Evolutionary conservation across 164 flowering plant species (phyloP).

Genomic region (Nymphaea thermarum): DNA sequence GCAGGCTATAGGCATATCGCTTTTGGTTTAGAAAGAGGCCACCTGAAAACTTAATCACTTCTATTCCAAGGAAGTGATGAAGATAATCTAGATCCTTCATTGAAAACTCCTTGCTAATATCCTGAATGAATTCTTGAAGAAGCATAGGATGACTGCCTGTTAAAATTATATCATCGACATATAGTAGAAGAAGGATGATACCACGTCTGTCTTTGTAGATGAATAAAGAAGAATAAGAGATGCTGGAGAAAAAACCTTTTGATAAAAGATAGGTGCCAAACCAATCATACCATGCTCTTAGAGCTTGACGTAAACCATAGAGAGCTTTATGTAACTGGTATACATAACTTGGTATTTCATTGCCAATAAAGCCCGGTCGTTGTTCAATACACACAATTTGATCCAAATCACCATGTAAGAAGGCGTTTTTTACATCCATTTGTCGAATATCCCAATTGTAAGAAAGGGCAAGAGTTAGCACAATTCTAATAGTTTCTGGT

Average conservation of each 20-base stretch:
- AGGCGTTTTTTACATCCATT: background rate
- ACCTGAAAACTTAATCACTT: background rate
- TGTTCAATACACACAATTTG: slow-evolving; percentile 1
- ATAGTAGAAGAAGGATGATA: background rate
- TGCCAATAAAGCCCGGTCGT: background rate
- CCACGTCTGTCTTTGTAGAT: background rate
- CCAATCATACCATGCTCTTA: background rate
- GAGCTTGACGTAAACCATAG: background rate
- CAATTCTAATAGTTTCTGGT: background rate
- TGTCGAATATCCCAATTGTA: background rate
- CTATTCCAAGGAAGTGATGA: background rate
- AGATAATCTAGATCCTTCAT: background rate
- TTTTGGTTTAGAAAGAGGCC: background rate
- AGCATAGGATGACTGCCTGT: background rate
- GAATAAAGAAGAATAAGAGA: background rate
- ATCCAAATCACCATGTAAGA: background rate
- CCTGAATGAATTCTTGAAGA: background rate
- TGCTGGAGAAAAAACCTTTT: background rate
- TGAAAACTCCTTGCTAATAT: background rate
- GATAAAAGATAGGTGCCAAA: background rate
- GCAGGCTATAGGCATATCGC: background rate
- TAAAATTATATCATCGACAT: background rate
- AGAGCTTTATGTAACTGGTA: background rate
- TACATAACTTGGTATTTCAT: background rate
- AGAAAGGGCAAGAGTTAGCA: background rate